Conservation (phyloP, 1,139 yeast genomes). For the Kurtzmaniella quercitrusa region DNA sequence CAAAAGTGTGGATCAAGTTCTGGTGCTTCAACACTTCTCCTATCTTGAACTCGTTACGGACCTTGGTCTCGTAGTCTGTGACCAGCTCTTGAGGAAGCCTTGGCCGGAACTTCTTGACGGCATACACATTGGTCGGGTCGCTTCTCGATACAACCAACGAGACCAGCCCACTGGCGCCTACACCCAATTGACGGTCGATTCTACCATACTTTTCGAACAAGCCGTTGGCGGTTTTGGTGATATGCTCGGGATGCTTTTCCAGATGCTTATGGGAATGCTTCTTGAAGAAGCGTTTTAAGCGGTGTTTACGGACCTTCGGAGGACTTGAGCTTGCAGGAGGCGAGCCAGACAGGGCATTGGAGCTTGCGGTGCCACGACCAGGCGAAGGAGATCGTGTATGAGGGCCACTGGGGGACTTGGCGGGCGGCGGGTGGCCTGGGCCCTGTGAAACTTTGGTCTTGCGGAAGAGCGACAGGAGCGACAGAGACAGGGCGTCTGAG, state of each 20-base stretch:
- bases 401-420: not conserved
- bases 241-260: constrained; percentile 7
- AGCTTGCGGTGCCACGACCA: not conserved
- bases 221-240: constrained; percentile 8
- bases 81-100: constrained; percentile 49
- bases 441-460: constrained; percentile 4
- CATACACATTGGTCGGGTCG: constrained; percentile 49
- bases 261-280: constrained; percentile 25
- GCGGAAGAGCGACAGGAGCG: constrained; percentile 12
- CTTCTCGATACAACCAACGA: constrained; percentile 47
- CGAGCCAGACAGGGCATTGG: not conserved
- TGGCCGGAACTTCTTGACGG: constrained; percentile 65
- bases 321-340: not conserved
- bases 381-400: not conserved
- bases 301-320: not conserved
- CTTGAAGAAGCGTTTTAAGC: constrained; percentile 33
- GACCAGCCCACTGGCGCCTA: constrained; percentile 80
- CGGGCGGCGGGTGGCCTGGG: not conserved
- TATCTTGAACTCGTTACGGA: constrained; percentile 61
- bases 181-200: constrained; percentile 56
- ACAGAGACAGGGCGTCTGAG: constrained; percentile 7
- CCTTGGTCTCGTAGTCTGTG: constrained; percentile 54
- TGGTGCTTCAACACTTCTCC: constrained; percentile 60
- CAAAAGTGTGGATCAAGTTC: constrained; percentile 62
- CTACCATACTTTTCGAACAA: constrained; percentile 49